Evolutionary conservation across 768 basidiomycete species (phyloP).

Genomic region (Trametes gibbosa): DNA sequence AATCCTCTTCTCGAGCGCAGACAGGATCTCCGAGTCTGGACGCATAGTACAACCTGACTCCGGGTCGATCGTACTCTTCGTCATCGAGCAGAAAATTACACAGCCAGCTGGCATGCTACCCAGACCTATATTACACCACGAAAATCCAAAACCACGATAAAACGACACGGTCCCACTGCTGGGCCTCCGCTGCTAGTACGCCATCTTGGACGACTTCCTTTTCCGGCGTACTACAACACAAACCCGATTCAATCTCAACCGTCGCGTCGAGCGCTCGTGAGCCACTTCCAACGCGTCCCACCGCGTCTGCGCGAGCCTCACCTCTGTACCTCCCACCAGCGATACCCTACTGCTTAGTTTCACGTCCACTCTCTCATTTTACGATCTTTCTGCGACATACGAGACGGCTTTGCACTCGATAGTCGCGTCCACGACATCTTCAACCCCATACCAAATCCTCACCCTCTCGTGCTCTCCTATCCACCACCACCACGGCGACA

Average conservation of each 20-base stretch:
- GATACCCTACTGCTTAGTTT: constrained; percentile 3
- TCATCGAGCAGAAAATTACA: too few relatives aligned
- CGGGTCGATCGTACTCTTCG: too few relatives aligned
- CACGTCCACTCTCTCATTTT: not conserved
- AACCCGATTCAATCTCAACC: constrained; percentile 21
- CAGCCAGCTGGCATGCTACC: too few relatives aligned
- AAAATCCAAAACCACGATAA: too few relatives aligned
- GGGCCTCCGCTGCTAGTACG: too few relatives aligned
- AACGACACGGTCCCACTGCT: too few relatives aligned
- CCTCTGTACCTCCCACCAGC: constrained; percentile 4
- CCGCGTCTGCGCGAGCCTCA: not conserved
- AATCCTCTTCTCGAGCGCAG: too few relatives aligned
- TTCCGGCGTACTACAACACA: not conserved
- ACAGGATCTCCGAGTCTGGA: too few relatives aligned
- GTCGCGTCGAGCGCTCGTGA: constrained; percentile 13
- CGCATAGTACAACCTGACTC: too few relatives aligned
- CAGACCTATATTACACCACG: too few relatives aligned
- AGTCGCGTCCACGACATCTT: not conserved
- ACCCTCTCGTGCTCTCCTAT: not conserved
- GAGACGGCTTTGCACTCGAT: not conserved
- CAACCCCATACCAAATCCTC: not conserved
- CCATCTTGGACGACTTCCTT: not conserved
- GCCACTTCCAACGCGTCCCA: constrained; percentile 6
- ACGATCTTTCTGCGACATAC: not conserved
- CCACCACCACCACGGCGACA: not conserved